Conservation (phyloP, 2,329 filamentous ascomycete genomes). For the Gyromitra esculenta region DNA sequence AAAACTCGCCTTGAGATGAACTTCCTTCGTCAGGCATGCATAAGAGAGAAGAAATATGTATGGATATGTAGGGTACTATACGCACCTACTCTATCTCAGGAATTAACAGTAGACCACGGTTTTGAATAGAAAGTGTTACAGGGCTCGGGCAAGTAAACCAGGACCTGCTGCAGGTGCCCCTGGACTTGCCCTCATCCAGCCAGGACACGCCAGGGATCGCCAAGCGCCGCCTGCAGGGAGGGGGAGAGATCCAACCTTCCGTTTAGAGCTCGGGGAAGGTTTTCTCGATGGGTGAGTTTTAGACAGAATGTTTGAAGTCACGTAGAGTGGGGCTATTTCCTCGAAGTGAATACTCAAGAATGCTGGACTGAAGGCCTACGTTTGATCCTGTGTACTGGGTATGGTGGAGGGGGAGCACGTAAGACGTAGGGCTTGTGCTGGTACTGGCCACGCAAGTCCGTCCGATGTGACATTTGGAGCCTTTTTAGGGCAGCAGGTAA, state of each 20-base stretch:
- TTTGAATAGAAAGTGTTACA: conserved; percentile 47
- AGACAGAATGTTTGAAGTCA: conserved; percentile 42
- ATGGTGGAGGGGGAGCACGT: conserved; percentile 11
- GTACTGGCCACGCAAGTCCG: conserved; percentile 35
- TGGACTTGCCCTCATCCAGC: conserved; percentile 49
- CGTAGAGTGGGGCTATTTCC: conserved; percentile 13
- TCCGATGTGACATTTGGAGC: conserved; percentile 30
- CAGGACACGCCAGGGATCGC: conserved; percentile 35
- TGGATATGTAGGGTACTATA: neutral
- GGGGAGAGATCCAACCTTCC: conserved; percentile 32
- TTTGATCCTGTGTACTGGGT: neutral
- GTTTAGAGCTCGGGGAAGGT: conserved; percentile 25
- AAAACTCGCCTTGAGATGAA: conserved; percentile 20
- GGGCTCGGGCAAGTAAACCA: conserved; percentile 6
- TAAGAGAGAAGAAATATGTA: neutral
- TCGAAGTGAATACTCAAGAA: neutral
- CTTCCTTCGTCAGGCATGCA: conserved; percentile 32
- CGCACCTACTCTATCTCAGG: conserved; percentile 40
- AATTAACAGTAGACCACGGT: conserved; percentile 37
- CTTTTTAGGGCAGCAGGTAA: conserved; percentile 28
- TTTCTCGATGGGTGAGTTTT: conserved; percentile 31
- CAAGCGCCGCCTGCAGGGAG: conserved; percentile 45
- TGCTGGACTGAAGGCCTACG: neutral
- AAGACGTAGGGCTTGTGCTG: conserved; percentile 16
- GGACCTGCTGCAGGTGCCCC: conserved; percentile 44